Conservation (phyloP, 225 moss, liverwort and hornwort species). For the Bryoerythrophyllum caledonicum region DNA sequence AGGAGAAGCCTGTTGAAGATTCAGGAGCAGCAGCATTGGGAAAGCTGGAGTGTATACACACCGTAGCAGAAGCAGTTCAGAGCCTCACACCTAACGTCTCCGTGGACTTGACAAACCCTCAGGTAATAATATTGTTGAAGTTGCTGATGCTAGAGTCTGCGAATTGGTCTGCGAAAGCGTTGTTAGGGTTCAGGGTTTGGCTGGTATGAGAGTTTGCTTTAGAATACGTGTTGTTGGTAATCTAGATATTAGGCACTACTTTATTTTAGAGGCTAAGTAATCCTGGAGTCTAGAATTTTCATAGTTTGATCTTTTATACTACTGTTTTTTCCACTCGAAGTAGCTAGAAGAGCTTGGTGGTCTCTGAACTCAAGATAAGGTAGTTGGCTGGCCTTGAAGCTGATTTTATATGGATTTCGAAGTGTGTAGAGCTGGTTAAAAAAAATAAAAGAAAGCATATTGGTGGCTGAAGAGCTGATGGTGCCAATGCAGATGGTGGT, state of each 20-base stretch:
- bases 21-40: constrained; percentile 32
- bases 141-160: neutral
- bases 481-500: constrained; percentile 80
- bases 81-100: constrained; percentile 38
- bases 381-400: too few relatives aligned
- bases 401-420: too few relatives aligned
- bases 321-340: too few relatives aligned
- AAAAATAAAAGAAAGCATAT: too few relatives aligned
- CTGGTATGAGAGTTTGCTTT: neutral
- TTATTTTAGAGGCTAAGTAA: neutral
- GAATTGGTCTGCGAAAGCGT: neutral
- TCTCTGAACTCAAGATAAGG: too few relatives aligned
- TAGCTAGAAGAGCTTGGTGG: too few relatives aligned
- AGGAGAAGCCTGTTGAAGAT: constrained; percentile 15
- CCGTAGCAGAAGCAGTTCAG: constrained; percentile 65
- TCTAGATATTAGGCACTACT: neutral
- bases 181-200: too few relatives aligned
- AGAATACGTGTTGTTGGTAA: neutral
- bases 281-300: neutral
- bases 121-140: constrained; percentile 41
- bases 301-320: neutral
- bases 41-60: constrained; percentile 74
- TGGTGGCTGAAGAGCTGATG: constrained; percentile 16
- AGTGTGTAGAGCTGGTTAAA: too few relatives aligned
- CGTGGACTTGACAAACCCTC: constrained; percentile 78